phyloP scores from a whole-genome alignment of 768 basidiomycete species.

The Cystobasidium tubakii region DNA sequence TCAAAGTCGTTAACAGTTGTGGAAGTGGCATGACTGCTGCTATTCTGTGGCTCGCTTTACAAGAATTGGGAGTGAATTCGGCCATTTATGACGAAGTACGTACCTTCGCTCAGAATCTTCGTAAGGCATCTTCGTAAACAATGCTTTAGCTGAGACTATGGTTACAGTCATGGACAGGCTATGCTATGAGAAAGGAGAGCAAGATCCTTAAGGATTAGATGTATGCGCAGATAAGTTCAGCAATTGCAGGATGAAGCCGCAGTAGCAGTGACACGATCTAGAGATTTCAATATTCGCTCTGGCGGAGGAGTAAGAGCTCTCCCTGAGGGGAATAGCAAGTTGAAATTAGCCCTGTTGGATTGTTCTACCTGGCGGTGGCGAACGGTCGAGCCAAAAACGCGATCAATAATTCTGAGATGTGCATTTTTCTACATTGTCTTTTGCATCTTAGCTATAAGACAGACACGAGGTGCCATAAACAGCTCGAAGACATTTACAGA shows the following conservation, averaged over 20 bases:
- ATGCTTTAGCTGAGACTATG: not conserved
- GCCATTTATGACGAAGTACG: constrained; percentile 89
- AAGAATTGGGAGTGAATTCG: constrained; percentile 59
- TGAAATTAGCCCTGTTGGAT: too few species aligned
- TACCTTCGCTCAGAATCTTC: not conserved
- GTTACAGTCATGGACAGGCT: constrained; percentile 23
- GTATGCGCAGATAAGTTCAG: not conserved
- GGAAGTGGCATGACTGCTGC: constrained; percentile 99
- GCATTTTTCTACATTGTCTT: too few species aligned
- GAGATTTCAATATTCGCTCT: too few species aligned
- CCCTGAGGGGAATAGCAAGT: too few species aligned
- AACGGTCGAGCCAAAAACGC: too few species aligned
- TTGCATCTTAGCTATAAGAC: too few species aligned
- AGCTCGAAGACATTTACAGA: not conserved
- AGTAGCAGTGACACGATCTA: too few species aligned
- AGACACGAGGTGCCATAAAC: too few species aligned
- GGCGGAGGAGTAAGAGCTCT: too few species aligned
- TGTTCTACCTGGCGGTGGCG: too few species aligned
- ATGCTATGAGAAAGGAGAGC: constrained; percentile 27
- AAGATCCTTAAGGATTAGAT: constrained; percentile 20
- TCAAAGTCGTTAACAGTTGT: constrained; percentile 66
- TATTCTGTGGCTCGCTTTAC: constrained; percentile 85
- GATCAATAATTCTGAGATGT: too few species aligned
- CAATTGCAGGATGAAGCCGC: not conserved
- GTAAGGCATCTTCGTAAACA: too few species aligned